Evolutionary conservation across 169 alveolate genomes (phyloP).

Genomic region (Sarcocystis neurona): DNA sequence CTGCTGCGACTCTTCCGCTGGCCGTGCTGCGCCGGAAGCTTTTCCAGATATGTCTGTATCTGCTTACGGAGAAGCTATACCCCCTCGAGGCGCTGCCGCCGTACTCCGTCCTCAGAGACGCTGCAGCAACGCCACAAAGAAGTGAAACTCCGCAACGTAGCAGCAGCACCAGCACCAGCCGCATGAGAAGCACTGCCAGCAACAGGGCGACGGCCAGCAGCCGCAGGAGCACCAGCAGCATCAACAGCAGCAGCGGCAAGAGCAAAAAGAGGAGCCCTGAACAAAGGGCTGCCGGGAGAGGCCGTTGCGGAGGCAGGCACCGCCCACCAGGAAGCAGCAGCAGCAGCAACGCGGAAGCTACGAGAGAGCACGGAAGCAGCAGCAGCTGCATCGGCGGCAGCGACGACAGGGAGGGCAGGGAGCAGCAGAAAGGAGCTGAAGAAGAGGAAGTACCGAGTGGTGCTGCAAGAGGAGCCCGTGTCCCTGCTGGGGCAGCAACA

Average conservation of each 20-base stretch:
- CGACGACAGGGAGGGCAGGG: neutral
- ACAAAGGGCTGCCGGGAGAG: neutral
- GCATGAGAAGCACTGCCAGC: neutral
- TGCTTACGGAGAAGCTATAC: neutral
- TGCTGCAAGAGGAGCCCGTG: too few relatives aligned
- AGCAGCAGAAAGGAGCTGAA: neutral
- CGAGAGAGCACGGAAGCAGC: neutral
- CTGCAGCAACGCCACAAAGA: neutral
- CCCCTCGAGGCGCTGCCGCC: conserved; percentile 16
- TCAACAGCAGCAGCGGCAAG: neutral
- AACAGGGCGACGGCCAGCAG: neutral
- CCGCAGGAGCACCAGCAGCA: neutral
- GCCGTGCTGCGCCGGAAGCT: neutral
- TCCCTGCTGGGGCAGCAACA: neutral
- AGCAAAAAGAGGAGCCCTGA: neutral
- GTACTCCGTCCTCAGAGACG: neutral
- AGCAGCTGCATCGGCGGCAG: neutral
- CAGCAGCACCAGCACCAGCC: neutral
- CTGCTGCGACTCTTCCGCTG: neutral
- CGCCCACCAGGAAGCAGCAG: neutral
- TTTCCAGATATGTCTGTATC: neutral
- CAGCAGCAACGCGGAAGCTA: neutral
- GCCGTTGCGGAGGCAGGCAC: neutral
- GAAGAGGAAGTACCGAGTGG: too few relatives aligned
- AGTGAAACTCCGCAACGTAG: neutral